phyloP scores from a whole-genome alignment of 176 grass and related monocot genomes.

The Rhynchospora breviuscula region DNA sequence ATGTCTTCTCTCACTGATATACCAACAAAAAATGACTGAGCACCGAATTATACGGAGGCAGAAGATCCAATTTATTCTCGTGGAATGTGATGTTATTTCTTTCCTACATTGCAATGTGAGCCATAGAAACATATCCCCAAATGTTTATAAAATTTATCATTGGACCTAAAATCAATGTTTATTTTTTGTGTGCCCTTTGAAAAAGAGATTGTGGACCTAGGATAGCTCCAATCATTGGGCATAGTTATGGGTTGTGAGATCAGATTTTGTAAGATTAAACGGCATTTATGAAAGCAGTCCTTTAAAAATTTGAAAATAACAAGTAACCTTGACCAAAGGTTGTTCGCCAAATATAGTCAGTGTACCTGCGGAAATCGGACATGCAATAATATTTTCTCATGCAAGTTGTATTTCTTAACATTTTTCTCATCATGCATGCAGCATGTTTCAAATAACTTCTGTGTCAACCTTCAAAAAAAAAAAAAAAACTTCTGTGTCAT shows the following conservation, averaged over 20 bases:
- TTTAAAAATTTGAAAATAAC: background rate
- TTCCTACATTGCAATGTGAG: background rate
- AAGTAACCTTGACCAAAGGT: background rate
- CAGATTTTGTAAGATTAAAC: background rate
- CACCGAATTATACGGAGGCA: background rate
- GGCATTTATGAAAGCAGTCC: background rate
- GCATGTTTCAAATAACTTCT: too few relatives aligned
- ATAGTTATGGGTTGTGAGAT: background rate
- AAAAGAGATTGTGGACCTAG: constrained; percentile 9
- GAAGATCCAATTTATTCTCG: background rate
- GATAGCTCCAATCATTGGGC: constrained; percentile 15
- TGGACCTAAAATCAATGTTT: constrained; percentile 24
- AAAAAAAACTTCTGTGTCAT: too few relatives aligned
- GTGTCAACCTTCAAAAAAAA: too few relatives aligned
- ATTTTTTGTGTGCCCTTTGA: background rate
- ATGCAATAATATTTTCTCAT: too few relatives aligned
- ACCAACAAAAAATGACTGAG: background rate
- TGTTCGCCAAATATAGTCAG: background rate
- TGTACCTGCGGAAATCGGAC: background rate
- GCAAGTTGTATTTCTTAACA: too few relatives aligned
- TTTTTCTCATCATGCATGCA: too few relatives aligned
- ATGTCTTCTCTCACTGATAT: background rate
- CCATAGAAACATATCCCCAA: background rate
- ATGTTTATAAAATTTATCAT: constrained; percentile 8
- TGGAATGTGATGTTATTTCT: background rate